phyloP scores from a whole-genome alignment of 2,329 filamentous ascomycete genomes.

The Talaromyces albobiverticillius region DNA sequence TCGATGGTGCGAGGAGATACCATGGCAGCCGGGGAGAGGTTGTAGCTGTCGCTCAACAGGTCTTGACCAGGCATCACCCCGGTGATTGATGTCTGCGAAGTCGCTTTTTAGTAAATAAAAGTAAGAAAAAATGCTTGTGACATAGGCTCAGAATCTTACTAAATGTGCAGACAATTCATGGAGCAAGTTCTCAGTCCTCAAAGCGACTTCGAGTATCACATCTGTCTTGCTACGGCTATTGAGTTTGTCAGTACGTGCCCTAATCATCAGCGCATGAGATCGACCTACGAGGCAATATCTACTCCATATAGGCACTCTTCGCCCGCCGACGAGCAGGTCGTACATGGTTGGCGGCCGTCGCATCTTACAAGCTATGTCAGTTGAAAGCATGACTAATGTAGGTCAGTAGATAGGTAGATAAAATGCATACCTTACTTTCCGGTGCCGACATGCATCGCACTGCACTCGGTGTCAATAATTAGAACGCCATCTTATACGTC shows the following conservation, averaged over 20 bases:
- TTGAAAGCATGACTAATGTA: neutral
- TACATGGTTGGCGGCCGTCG: constrained; percentile 48
- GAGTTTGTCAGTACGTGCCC: neutral
- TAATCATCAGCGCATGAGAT: neutral
- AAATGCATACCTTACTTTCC: constrained; percentile 45
- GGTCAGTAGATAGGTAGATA: neutral
- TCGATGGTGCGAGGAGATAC: constrained; percentile 18
- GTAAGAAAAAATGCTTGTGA: neutral
- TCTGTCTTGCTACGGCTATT: constrained; percentile 50
- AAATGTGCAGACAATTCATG: constrained; percentile 45
- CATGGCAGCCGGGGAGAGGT: constrained; percentile 16
- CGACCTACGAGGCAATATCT: constrained; percentile 27
- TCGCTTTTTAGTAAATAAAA: neutral
- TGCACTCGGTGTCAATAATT: constrained; percentile 25
- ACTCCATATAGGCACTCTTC: constrained; percentile 28
- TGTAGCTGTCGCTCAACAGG: constrained; percentile 12
- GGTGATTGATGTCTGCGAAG: constrained; percentile 12
- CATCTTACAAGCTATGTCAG: constrained; percentile 35
- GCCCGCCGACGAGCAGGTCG: constrained; percentile 20
- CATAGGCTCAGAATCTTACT: constrained; percentile 20
- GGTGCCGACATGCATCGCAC: constrained; percentile 49
- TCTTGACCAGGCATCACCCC: neutral
- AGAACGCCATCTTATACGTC: too few species aligned
- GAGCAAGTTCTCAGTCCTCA: constrained; percentile 48
- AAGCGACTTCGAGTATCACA: constrained; percentile 50